phyloP scores from a whole-genome alignment of 306 rosid species.

The Crotalaria pallida region DNA sequence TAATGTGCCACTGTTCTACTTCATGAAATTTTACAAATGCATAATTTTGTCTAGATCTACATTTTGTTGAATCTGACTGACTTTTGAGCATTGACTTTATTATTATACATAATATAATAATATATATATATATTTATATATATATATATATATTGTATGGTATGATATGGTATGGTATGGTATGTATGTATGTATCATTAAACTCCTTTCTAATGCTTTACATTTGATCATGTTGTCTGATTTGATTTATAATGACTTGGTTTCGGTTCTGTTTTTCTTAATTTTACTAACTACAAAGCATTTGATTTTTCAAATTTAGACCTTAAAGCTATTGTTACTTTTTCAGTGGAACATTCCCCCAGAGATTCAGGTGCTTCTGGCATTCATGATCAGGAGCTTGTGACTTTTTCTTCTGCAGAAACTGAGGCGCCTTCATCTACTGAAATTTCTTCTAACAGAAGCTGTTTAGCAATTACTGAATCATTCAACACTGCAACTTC shows the following conservation, averaged over 20 bases:
- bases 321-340: not conserved
- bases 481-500: conserved; percentile 33
- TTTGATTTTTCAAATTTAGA: conserved; percentile 13
- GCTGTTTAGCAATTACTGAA: conserved; percentile 28
- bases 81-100: not conserved
- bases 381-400: conserved; percentile 34
- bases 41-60: not conserved
- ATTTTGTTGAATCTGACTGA: conserved; percentile 2
- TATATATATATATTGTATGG: no score
- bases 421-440: conserved; percentile 29
- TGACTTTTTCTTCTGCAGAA: conserved; percentile 35
- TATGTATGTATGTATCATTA: not conserved
- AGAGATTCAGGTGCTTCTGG: conserved; percentile 29
- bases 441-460: conserved; percentile 33
- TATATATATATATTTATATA: no score
- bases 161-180: no score
- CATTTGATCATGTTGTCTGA: not conserved
- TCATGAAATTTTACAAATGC: not conserved
- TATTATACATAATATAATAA: not conserved
- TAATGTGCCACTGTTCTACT: not conserved
- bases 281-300: not conserved
- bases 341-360: conserved; percentile 65
- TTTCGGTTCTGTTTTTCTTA: conserved; percentile 14
- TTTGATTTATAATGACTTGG: not conserved
- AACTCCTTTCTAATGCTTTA: not conserved